These are phyloP conservation scores for Antitrichia curtipendula DNA, from an alignment of 225 moss, liverwort and hornwort species.

Conservation along the genomic window DNA sequence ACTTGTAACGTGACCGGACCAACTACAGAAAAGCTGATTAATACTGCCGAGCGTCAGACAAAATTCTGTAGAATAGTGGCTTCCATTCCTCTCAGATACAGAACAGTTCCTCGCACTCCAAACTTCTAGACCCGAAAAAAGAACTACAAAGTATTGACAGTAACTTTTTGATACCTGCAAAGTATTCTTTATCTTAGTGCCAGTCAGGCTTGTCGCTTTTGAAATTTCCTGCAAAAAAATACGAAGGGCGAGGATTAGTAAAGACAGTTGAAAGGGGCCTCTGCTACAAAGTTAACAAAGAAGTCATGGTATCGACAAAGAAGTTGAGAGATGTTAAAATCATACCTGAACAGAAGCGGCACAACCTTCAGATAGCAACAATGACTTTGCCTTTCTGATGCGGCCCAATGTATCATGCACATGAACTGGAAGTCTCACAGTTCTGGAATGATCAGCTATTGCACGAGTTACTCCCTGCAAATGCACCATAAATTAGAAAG, in stretches of 20 bases:
- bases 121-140: not conserved
- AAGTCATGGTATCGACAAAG: not conserved
- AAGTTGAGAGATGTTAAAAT: not conserved
- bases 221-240: constrained; percentile 50
- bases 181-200: constrained; percentile 64
- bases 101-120: not conserved
- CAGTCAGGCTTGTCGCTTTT: constrained; percentile 56
- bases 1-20: not conserved
- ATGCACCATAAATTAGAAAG: not conserved
- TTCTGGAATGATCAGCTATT: constrained; percentile 96
- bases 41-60: not conserved
- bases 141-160: not conserved
- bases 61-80: not conserved
- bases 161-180: constrained; percentile 41
- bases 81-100: not conserved
- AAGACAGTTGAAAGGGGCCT: not conserved
- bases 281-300: not conserved
- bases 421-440: constrained; percentile 94
- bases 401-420: constrained; percentile 90
- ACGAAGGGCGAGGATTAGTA: not conserved
- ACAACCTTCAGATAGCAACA: constrained; percentile 64
- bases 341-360: constrained; percentile 63
- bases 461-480: constrained; percentile 95
- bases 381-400: constrained; percentile 72
- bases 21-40: not conserved